Evolutionary conservation across 805 yeast genomes (phyloP).

Genomic region (Saccharomyces mikatae): DNA sequence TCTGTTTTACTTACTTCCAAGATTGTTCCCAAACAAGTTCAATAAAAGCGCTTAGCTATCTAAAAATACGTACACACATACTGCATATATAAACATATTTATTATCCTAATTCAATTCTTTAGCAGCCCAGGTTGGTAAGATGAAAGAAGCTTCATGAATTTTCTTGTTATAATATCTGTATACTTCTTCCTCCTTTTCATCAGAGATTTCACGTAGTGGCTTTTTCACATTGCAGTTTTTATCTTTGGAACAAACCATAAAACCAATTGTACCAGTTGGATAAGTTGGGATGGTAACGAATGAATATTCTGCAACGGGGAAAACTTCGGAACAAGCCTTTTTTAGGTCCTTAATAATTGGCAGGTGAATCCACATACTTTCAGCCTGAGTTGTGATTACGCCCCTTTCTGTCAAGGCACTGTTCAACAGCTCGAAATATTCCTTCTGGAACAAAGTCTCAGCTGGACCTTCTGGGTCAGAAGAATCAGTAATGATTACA

Average conservation of each 20-base stretch:
- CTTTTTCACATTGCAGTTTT: conserved; percentile 49
- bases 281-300: conserved; percentile 90
- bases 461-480: conserved; percentile 99
- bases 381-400: conserved; percentile 92
- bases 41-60: neutral
- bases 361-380: conserved; percentile 86
- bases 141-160: conserved; percentile 87
- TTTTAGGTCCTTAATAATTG: conserved; percentile 73
- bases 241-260: conserved; percentile 86
- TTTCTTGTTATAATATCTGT: conserved; percentile 73
- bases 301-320: conserved; percentile 87
- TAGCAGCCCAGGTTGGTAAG: conserved; percentile 83
- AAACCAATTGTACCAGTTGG: conserved; percentile 98
- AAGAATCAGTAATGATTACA: conserved; percentile 93
- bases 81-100: neutral
- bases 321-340: conserved; percentile 74
- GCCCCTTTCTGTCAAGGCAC: conserved; percentile 89
- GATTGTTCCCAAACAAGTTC: neutral
- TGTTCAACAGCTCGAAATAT: conserved; percentile 73
- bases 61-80: neutral
- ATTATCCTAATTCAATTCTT: conserved; percentile 31
- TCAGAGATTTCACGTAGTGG: conserved; percentile 62
- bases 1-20: neutral
- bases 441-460: conserved; percentile 87
- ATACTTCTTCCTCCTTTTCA: conserved; percentile 54